phyloP scores from a whole-genome alignment of 768 basidiomycete species.

The Amylocystis lapponica region DNA sequence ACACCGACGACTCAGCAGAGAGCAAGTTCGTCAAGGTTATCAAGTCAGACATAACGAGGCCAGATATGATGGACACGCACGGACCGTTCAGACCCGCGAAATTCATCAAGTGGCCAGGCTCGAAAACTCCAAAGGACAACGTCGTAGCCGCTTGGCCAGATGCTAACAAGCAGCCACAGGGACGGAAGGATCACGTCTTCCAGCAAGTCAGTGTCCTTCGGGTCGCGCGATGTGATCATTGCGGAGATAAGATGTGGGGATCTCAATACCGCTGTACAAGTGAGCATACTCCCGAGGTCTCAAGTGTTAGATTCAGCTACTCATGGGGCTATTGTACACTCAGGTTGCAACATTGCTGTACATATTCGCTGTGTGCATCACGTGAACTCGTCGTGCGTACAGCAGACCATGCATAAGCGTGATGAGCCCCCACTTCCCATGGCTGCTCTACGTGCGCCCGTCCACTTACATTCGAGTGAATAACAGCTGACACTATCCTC shows the following conservation, averaged over 20 bases:
- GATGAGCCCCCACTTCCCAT: constrained; percentile 23
- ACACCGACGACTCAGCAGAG: constrained; percentile 44
- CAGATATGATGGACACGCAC: constrained; percentile 36
- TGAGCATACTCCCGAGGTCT: constrained; percentile 33
- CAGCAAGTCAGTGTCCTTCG: constrained; percentile 84
- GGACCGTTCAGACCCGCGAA: constrained; percentile 47
- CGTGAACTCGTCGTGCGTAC: constrained; percentile 61
- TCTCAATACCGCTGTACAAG: constrained; percentile 88
- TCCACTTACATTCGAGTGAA: too few relatives aligned
- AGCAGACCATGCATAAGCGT: constrained; percentile 33
- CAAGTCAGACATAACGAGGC: constrained; percentile 24
- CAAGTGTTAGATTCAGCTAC: not conserved
- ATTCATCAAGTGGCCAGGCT: constrained; percentile 67
- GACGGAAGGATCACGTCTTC: constrained; percentile 68
- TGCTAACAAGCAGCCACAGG: constrained; percentile 17
- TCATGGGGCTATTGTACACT: not conserved
- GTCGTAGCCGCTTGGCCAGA: constrained; percentile 17
- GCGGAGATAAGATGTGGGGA: constrained; percentile 98
- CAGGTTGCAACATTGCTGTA: constrained; percentile 81
- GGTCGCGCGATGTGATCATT: constrained; percentile 91
- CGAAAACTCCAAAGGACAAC: constrained; percentile 43
- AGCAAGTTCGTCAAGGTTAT: constrained; percentile 35
- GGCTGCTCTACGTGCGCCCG: constrained; percentile 27
- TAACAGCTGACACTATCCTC: constrained; percentile 11
- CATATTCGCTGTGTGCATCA: constrained; percentile 81